A percentile compares a stretch with the other conserved stretches of the same genome.
Conservation (phyloP, 2,329 filamentous ascomycete genomes). For the Botryotinia narcissicola region DNA sequence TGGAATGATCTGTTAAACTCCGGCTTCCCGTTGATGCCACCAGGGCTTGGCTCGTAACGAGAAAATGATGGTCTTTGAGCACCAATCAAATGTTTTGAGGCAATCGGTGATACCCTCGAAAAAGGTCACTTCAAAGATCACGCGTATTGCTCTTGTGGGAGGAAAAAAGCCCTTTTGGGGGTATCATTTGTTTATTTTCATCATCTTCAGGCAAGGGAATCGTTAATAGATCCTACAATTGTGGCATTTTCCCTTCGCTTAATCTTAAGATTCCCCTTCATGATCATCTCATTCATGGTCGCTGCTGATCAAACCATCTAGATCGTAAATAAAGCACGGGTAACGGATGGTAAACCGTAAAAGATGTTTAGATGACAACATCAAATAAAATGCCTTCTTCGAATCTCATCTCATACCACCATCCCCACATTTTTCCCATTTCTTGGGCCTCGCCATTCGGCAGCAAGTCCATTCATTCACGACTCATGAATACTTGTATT, state of each 20-base stretch:
- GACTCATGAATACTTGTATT: constrained; percentile 14
- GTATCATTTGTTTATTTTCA: constrained; percentile 13
- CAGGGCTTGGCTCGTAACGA: constrained; percentile 25
- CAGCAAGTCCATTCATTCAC: constrained; percentile 1
- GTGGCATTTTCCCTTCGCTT: constrained; percentile 13
- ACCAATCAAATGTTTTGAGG: constrained; percentile 36
- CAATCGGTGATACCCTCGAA: constrained; percentile 26
- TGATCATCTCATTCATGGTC: constrained; percentile 10
- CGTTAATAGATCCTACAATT: background rate
- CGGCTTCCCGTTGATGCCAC: constrained; percentile 27
- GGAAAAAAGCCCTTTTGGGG: background rate
- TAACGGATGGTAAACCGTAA: background rate
- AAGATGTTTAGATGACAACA: background rate
- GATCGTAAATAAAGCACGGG: constrained; percentile 4
- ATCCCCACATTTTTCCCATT: constrained; percentile 7
- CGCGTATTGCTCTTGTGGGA: constrained; percentile 24
- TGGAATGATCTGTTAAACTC: constrained; percentile 20
- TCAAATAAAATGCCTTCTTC: background rate
- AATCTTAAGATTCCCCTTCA: constrained; percentile 13
- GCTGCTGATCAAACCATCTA: constrained; percentile 16
- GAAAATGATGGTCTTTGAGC: constrained; percentile 22
- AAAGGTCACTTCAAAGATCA: constrained; percentile 23
- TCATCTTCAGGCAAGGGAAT: background rate
- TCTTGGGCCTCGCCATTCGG: constrained; percentile 2
- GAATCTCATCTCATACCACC: background rate